Conservation (phyloP, 1,284 basidiomycete species). For the Cutaneotrichosporon mucoides region DNA sequence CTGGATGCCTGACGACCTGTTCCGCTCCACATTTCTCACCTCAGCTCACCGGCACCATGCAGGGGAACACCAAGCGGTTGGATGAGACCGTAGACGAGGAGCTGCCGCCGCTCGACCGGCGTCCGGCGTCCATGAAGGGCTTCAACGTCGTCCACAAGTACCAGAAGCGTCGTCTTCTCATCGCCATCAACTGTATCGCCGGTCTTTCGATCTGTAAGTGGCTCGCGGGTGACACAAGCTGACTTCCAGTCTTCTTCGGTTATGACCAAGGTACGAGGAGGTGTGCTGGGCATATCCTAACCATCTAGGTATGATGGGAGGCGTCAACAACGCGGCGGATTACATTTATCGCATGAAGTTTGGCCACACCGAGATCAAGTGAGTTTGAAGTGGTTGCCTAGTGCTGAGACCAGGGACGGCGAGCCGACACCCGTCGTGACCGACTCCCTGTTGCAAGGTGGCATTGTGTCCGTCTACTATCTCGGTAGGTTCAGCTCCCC, state of each 20-base stretch:
- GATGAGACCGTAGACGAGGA: no score
- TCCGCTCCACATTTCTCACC: no score
- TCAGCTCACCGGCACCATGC: no score
- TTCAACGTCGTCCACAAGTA: conserved; percentile 7
- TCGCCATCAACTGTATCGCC: conserved; percentile 27
- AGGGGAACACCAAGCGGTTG: no score
- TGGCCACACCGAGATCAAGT: conserved; percentile 20
- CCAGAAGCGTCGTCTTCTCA: conserved; percentile 18
- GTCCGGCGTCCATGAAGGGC: neutral
- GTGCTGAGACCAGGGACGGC: conserved; percentile 2
- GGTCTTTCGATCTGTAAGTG: conserved; percentile 19
- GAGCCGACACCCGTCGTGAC: conserved; percentile 50
- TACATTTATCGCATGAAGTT: conserved; percentile 28
- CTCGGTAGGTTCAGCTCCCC: conserved; percentile 9
- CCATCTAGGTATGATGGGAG: conserved; percentile 23
- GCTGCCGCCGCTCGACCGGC: neutral
- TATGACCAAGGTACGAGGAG: conserved; percentile 13
- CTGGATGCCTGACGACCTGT: no score
- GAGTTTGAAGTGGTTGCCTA: no score
- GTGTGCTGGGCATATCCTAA: conserved; percentile 7
- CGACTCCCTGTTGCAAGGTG: conserved; percentile 51
- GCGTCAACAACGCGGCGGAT: conserved; percentile 27
- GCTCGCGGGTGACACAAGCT: neutral
- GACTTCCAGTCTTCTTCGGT: conserved; percentile 24
- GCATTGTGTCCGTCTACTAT: conserved; percentile 34